These are phyloP conservation scores for Phytopythium helicoides DNA, from an alignment of 352 stramenopile species.

Conservation along the genomic window DNA sequence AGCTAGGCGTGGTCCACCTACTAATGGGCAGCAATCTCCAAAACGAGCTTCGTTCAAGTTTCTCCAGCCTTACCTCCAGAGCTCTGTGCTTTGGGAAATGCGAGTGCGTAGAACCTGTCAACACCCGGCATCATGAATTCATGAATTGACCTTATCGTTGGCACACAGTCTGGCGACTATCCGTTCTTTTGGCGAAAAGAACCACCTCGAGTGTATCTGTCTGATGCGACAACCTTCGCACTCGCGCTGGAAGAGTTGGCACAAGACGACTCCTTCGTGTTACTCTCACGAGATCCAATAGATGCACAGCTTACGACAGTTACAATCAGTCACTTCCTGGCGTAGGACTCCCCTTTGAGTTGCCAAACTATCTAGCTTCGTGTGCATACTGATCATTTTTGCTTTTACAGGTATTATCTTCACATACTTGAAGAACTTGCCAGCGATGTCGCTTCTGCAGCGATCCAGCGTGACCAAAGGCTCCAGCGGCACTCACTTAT, in stretches of 20 bases:
- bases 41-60: conserved; percentile 5
- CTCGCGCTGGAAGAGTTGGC: conserved; percentile 32
- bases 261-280: background rate
- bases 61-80: background rate
- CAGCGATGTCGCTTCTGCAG: conserved; percentile 1
- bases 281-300: background rate
- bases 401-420: conserved; percentile 5
- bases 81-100: conserved; percentile 2
- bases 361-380: too few relatives aligned
- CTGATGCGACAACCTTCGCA: conserved; percentile 13
- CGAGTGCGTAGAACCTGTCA: background rate
- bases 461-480: conserved; percentile 3
- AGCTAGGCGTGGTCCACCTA: too few relatives aligned
- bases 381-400: too few relatives aligned
- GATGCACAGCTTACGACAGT: conserved; percentile 10
- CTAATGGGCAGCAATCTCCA: background rate
- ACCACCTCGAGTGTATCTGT: conserved; percentile 18
- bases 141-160: background rate
- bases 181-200: conserved; percentile 42
- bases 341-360: conserved; percentile 16
- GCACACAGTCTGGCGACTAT: conserved; percentile 37
- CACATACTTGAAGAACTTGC: conserved; percentile 8
- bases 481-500: conserved; percentile 31
- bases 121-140: too few relatives aligned
- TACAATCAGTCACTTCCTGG: conserved; percentile 35